Evolutionary conservation across 345 rosid genomes (phyloP), one percentile per base, ranked within the genome.

Genomic region (Salix viminalis): DNA sequence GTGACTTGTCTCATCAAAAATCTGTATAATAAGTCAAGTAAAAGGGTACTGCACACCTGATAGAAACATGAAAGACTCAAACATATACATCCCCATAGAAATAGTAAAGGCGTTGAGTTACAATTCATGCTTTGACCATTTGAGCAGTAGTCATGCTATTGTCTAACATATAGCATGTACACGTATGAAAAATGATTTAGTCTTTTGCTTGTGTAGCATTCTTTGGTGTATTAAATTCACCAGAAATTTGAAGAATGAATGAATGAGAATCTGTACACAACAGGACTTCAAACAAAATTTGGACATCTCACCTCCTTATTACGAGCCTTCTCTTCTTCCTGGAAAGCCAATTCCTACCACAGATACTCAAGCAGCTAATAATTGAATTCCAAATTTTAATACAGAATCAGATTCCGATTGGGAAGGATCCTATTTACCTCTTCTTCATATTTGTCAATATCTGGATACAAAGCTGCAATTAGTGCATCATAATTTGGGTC

Each of bases 401-500:
- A 65, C 39, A 30, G 70, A 74, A 50, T 58, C 76, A 73, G 39
- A 69, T 30, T 74, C 41, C 73, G 56, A 66, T 34, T 21, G 78
- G 46, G 71, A 70, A 23, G 74, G 15, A 69, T 36, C 75, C 78
- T 68, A 30, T 14, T 75, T 86, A 90, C 94, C 93, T 88, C 93
- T 83, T 82, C 85, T 70, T 92, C 96, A 58, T 87, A 90, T 67
- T 86, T 90, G 84, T 87, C 94, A 77, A 90, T 81, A 75, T 91
- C 84, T 37, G 90, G 88, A 86, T 86, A 91, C 37, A 91, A 69
- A 65, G 92, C 92, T 52, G 92, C 91, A 79, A 93, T 90, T 65
- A 91, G 71, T 75, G 96, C 88, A 88, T 91, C 96, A 77, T 90
- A 91, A 34, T 87, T 90, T 44, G 92, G 90, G 80, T 92, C 97